Evolutionary conservation across 2,329 filamentous ascomycete genomes (phyloP), one percentile per base, ranked within the genome.

Genomic region (Leptographium radiaticola): DNA sequence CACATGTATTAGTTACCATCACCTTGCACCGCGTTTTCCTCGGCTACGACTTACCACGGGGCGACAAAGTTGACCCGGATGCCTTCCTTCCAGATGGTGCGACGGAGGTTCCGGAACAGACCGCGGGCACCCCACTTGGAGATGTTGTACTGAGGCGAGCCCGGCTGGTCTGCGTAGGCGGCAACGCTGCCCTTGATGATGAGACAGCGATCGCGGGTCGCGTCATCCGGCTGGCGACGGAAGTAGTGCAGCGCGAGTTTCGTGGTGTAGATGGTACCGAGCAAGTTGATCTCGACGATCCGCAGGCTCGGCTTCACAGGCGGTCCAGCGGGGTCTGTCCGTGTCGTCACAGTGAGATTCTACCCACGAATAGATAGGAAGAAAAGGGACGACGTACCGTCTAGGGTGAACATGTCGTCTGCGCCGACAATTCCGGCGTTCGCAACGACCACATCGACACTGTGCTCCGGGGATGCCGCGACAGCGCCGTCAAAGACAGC

Each of bases 131-230:
- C 73, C 53, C 69, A 73, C 57, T 73, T 74, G 8, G 67, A 73
- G 42, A 65, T 65, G 15, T 69, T 74, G 55, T 73, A 71, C 56
- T 69, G 63, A 59, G 65, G 66, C 40, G 67, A 67, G 16, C 69
- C 67, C 30, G 69, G 69, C 9, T 68, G 68, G 55, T 76, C 75
- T 48, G 74, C 68, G 60, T 68, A 77, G 0, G 67, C 70, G 0
- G 72, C 71, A 61, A 77, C 68, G 53, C 70, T 73, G 5, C 70
- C 71, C 0, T 70, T 75, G 25, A 77, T 70, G 49, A 77, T 71
- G 40, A 77, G 69, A 54, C 72, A 73, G 1, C 74, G 67, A 54
- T 76, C 72, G 8, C 68, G 62, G 1, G 68, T 65, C 0, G 65
- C 60, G 0, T 57, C 63, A 16, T 68, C 66, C 0, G 70, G 68